These are phyloP conservation scores for Neofusicoccum kwambonambiense DNA, from an alignment of 2,329 filamentous ascomycete genomes.

Conservation along the genomic window DNA sequence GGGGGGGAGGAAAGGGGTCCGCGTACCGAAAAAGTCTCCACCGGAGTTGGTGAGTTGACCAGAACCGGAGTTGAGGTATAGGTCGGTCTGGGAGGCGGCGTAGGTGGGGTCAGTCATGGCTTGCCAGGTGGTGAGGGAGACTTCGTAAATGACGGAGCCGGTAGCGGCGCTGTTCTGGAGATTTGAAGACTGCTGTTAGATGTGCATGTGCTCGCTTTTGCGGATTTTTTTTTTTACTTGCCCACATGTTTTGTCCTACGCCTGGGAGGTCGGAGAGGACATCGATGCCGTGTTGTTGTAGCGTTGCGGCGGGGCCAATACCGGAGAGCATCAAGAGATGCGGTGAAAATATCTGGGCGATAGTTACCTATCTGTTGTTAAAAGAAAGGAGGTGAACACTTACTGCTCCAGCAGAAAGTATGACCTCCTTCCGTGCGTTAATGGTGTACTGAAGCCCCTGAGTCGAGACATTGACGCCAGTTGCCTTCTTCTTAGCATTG, in stretches of 20 bases:
- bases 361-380: conserved; percentile 20
- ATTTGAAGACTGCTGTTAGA: no score
- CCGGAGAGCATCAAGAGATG: conserved; percentile 41
- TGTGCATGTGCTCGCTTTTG: no score
- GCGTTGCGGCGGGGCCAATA: conserved; percentile 28
- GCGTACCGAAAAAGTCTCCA: not conserved
- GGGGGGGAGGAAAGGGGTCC: not conserved
- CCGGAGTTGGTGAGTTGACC: not conserved
- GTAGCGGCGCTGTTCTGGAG: not conserved
- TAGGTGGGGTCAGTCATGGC: not conserved
- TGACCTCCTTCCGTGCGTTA: conserved; percentile 42
- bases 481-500: conserved; percentile 25
- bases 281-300: conserved; percentile 24
- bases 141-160: not conserved
- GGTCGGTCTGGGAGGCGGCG: not conserved
- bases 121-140: not conserved
- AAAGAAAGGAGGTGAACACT: conserved; percentile 22
- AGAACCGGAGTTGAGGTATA: not conserved
- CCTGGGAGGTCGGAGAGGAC: conserved; percentile 25
- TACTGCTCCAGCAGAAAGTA: conserved; percentile 45
- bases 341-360: conserved; percentile 28
- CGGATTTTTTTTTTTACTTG: no score
- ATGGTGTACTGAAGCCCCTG: conserved; percentile 22
- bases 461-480: conserved; percentile 27
- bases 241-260: conserved; percentile 28